Evolutionary conservation across 2,329 filamentous ascomycete species (phyloP), one percentile per base, ranked within the genome.

Genomic region (Pseudogymnoascus sp.): DNA sequence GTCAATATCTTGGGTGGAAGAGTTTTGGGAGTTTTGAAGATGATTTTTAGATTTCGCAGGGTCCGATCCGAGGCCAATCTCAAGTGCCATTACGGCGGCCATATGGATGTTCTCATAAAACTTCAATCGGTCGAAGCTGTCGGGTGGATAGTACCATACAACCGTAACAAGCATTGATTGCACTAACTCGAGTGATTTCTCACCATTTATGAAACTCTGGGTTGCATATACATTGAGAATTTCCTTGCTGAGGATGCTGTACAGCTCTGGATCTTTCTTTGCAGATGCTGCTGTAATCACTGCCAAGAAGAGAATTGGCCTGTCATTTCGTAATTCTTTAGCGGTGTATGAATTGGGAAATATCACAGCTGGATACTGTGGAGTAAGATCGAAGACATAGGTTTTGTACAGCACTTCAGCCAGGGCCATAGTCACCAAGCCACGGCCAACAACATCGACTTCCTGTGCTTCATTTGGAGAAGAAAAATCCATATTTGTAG

Each of bases 221-320:
- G 76, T 73, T 3, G 78, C 75, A 67, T 79, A 80, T 10, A 74
- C 68, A 37, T 72, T 72, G 9, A 80, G 67, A 31, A 79, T 69
- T 64, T 81, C 78, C 10, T 71, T 72, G 65, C 78, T 77, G 13
- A 80, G 72, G 12, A 69, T 67, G 2, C 70, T 72, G 33, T 77
- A 77, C 6, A 80, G 68, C 2, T 73, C 70, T 9, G 68, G 63
- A 70, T 71, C 69, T 2, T 79, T 76, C 15, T 78, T 76, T 2
- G 81, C 82, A 4, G 85, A 80, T 2, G 86, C 81, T 2, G 83
- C 85, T 0, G 86, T 82, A 74, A 90, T 82, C 66, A 89, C 75
- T 21, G 87, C 79, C n/a, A 89, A 77, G 68, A 90, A 90, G 8
- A 90, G 77, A 1, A 82, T 77, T 1, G 88, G 88, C 69, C 82